These are phyloP conservation scores for Paratrimastix pyriformis DNA, from an alignment of 78 protist species.

Conservation along the genomic window DNA sequence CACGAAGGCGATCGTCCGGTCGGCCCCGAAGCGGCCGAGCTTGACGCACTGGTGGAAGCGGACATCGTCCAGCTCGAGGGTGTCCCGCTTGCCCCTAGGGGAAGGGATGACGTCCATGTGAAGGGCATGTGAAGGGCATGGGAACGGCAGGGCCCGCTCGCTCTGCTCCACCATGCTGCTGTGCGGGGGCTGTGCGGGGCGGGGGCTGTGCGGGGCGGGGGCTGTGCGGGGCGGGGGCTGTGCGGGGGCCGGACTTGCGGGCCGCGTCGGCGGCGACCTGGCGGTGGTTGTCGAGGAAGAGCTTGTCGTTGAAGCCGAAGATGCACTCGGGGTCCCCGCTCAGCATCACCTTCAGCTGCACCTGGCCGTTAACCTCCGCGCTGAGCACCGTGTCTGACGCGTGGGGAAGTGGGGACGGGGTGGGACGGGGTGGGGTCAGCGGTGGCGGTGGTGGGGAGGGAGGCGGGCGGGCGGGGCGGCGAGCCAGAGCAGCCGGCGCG, in stretches of 20 bases:
- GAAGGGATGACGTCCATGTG: too few species aligned
- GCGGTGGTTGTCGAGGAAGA: constrained; percentile 25
- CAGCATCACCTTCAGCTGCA: constrained; percentile 69
- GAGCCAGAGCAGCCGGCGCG: not conserved
- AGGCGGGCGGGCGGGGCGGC: not conserved
- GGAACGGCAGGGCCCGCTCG: too few species aligned
- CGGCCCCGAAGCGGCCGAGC: constrained; percentile 78
- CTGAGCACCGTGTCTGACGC: constrained; percentile 54
- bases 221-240: too few species aligned
- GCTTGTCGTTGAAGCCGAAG: constrained; percentile 91
- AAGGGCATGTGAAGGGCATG: too few species aligned
- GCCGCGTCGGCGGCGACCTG: not conserved
- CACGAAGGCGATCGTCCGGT: constrained; percentile 79
- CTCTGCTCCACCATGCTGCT: too few species aligned
- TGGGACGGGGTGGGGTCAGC: too few species aligned
- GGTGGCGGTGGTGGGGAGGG: too few species aligned
- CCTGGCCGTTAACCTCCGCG: constrained; percentile 80
- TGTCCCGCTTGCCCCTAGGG: not conserved
- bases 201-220: too few species aligned
- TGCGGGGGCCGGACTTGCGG: too few species aligned
- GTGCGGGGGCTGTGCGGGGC: too few species aligned
- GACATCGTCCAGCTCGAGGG: constrained; percentile 82
- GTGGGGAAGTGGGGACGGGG: too few species aligned
- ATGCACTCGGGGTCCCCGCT: constrained; percentile 98
- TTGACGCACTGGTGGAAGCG: constrained; percentile 94